Percentiles rank a stretch among this genome's conserved stretches.
Conservation (phyloP, 176 grass and related monocot species). For the Avena eriantha region DNA sequence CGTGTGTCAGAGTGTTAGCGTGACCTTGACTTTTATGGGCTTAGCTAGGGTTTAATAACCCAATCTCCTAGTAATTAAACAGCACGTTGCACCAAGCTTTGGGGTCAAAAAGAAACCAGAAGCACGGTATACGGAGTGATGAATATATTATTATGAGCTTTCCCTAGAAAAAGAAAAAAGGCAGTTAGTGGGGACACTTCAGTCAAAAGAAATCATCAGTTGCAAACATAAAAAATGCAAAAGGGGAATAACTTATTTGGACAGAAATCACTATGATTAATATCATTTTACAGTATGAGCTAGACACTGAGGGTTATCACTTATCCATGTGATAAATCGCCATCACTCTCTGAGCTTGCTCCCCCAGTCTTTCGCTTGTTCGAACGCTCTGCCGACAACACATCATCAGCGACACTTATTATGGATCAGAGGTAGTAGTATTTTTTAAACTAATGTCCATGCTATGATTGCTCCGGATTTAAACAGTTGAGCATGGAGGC, state of each 20-base stretch:
- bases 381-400: neutral
- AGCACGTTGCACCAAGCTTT: constrained; percentile 41
- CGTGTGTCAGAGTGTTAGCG: constrained; percentile 8
- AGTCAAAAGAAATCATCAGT: constrained; percentile 21
- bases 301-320: neutral
- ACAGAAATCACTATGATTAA: neutral
- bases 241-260: constrained; percentile 13
- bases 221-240: constrained; percentile 3
- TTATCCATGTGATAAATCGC: neutral
- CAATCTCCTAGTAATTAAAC: constrained; percentile 25
- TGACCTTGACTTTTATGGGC: constrained; percentile 50
- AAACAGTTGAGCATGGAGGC: constrained; percentile 53
- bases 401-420: no score
- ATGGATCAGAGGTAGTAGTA: no score
- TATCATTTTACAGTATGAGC: constrained; percentile 2
- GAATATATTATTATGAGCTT: constrained; percentile 9
- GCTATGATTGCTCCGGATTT: constrained; percentile 18
- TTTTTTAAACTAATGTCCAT: neutral
- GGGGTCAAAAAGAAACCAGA: constrained; percentile 19
- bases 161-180: constrained; percentile 22
- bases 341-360: neutral
- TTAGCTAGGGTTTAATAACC: constrained; percentile 60
- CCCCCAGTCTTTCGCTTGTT: neutral
- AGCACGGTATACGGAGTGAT: constrained; percentile 18
- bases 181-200: neutral